Evolutionary conservation across 2,329 filamentous ascomycete species (phyloP), one percentile per base, ranked within the genome.

Genomic region (Mariannaea elegans): DNA sequence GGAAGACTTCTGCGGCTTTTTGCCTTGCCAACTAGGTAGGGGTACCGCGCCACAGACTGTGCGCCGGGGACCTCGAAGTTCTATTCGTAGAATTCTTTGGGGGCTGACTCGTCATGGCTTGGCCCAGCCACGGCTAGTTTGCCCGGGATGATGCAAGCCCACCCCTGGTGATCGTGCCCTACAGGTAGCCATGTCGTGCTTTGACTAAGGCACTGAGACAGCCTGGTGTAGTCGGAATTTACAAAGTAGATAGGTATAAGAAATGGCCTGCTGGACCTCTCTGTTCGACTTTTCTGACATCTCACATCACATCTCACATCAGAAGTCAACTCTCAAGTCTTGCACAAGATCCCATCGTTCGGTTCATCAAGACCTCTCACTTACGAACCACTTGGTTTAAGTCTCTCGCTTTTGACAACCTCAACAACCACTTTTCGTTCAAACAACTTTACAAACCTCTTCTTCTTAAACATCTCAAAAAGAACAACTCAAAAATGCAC

Each of bases 401-500:
- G 36, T 42, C 48, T 39, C n/a, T 24, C 32, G 47, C 29, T 50
- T 39, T 46, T 27, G 50, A 29, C 39, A 49, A 56, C 46, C 39
- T 39, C 39, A n/a, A 45, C 29, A 36, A 45, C 34, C 41, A 42
- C 54, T 9, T 41, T 32, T 52, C 38, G 6, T 39, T 39, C 16
- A 19, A 12, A 45, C 31, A 34, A 39, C 31, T n/a, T 18, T n/a
- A 31, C 13, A 27, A 18, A 51, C 51, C 19, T 34, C 23, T 27
- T 31, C 52, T 34, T 46, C 50, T 51, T 41, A 10, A 4, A 41
- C 18, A 24, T 58, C 54, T 48, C 34, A 32, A 42, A 31, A 52
- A 19, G 38, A 63, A 50, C 36, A 31, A 64, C 24, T 27, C 24
- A 56, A 47, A 59, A 45, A 71, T 71, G 68, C 68, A 61, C 59